Conservation (phyloP, 169 alveolate species). For the Eimeria acervulina region DNA sequence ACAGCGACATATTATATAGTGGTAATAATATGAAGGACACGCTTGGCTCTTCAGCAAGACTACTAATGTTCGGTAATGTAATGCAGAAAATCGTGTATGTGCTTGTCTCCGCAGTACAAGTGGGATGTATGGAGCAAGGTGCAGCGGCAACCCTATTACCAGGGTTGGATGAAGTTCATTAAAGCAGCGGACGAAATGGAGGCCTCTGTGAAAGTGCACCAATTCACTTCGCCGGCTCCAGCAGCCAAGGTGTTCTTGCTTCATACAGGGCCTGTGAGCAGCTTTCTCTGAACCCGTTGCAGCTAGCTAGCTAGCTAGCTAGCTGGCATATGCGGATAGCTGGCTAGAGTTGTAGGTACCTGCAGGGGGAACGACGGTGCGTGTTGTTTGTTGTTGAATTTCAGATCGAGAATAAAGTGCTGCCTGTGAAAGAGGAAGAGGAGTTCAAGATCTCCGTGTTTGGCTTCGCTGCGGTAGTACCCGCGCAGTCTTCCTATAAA, state of each 20-base stretch:
- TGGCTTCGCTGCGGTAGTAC: not conserved
- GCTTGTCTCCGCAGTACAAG: not conserved
- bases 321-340: not conserved
- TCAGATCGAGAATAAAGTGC: slow-evolving; percentile 21
- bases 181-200: slow-evolving; percentile 54
- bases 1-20: no score
- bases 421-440: not conserved
- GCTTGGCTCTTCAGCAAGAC: no score
- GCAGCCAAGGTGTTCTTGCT: not conserved
- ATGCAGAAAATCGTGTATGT: no score
- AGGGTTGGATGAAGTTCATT: slow-evolving; percentile 31
- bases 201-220: not conserved
- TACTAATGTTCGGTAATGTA: no score
- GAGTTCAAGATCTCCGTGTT: not conserved
- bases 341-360: no score
- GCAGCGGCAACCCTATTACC: slow-evolving; percentile 30
- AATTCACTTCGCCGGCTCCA: not conserved
- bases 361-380: not conserved
- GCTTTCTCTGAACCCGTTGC: not conserved
- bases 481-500: slow-evolving; percentile 7
- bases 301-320: slow-evolving; percentile 21
- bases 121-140: slow-evolving; percentile 31
- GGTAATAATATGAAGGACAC: no score
- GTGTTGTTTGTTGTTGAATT: not conserved
- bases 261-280: slow-evolving; percentile 54